Evolutionary conservation across 805 yeast genomes (phyloP).

Genomic region (Wickerhamiella lipophila): DNA sequence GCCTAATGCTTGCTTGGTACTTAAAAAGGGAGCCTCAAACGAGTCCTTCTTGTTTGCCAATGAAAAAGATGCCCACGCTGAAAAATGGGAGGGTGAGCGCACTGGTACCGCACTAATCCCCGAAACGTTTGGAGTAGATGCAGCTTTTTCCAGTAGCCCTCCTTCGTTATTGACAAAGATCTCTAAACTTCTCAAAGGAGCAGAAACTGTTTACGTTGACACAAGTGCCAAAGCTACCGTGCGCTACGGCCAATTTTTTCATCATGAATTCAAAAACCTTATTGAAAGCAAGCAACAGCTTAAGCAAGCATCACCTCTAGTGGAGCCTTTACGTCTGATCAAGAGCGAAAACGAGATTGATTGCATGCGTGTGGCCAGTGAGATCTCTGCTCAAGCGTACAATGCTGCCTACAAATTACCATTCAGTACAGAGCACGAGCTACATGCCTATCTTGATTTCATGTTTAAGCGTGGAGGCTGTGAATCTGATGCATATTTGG

Average conservation of each 20-base stretch:
- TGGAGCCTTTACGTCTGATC: conserved; percentile 37
- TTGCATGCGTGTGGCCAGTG: conserved; percentile 72
- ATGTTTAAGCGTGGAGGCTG: conserved; percentile 79
- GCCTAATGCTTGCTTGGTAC: conserved; percentile 59
- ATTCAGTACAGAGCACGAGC: conserved; percentile 59
- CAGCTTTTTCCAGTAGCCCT: conserved; percentile 35
- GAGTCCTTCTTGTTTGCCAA: conserved; percentile 73
- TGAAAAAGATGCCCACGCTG: conserved; percentile 61
- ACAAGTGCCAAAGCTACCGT: conserved; percentile 19
- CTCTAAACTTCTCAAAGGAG: conserved; percentile 14
- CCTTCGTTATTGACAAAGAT: conserved; percentile 14
- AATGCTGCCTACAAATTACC: conserved; percentile 58
- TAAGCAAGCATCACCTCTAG: conserved; percentile 14
- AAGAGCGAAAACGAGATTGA: conserved; percentile 67
- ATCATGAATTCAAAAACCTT: conserved; percentile 17
- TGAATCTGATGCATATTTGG: conserved; percentile 78
- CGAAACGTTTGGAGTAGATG: conserved; percentile 81
- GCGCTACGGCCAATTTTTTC: conserved; percentile 19
- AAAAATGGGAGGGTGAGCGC: conserved; percentile 91
- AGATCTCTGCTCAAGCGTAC: conserved; percentile 69
- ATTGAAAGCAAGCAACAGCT: not conserved
- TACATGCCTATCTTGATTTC: conserved; percentile 71
- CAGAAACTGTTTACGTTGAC: conserved; percentile 19
- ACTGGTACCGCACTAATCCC: conserved; percentile 74
- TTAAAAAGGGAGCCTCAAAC: conserved; percentile 34